Base-by-base conservation (phyloP, 192 early-diverging fungal species). In the Linderina pennispora region DNA sequence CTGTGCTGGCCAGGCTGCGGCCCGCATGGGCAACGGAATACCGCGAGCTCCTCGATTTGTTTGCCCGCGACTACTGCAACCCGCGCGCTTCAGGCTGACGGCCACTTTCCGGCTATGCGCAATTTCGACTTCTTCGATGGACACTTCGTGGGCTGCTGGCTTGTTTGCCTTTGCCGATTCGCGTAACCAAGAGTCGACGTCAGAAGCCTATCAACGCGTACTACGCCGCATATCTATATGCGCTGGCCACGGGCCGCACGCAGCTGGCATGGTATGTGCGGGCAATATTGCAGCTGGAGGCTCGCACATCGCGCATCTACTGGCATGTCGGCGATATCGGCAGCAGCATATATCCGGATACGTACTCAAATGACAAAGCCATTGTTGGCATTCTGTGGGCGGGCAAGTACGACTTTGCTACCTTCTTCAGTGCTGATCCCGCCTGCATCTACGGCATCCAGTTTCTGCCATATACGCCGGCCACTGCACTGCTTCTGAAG, bases 121-220 rank as follows among this genome's bases (percentile, higher is more conserved):
- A 45, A 49, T 53, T 76, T 70, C 58, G 81, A 83, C 50, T 67
- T 78, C 41, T 83, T 62, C 43, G 79, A 78, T 21, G 77, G 77
- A 8, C 77, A 81, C 50, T 77, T n/a, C 71, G 28, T 78, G 74
- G 64, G 81, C 81, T 8, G 59, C 70, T 8, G 81, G 81, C 0
- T 34, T 74, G 44, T 63, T 63, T 50, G 40, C 53, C 13, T 74
- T 66, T 44, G 65, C 49, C n/a, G 72, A 77, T 18, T 58, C 61
- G 40, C 74, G 74, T 35, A 74, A 79, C 47, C 74, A 76, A 34
- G 77, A 79, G 40, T 70, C 65, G 11, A 76, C 74, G 3, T 72
- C 69, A 0, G 77, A 79, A 40, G 58, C 77, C 16, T n/a, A 65
- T 79, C 33, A 76, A 79, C 36, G 64, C 65, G 2, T 76, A 79